These are phyloP conservation scores for Penicillium sp. DNA, from an alignment of 2,329 filamentous ascomycete genomes.

Conservation along the genomic window DNA sequence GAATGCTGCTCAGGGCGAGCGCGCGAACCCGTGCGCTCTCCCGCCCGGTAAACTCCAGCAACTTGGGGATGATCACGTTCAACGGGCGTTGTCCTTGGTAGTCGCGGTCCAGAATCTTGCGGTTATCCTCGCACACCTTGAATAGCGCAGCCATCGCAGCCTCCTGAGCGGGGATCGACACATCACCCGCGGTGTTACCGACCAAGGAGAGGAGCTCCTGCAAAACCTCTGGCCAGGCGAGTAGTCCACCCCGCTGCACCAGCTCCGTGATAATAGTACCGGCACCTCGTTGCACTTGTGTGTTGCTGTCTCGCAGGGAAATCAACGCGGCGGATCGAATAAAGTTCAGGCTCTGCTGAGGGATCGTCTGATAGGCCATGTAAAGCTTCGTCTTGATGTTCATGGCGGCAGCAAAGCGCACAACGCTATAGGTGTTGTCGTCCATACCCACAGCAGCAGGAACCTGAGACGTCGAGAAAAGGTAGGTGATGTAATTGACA, in stretches of 20 bases:
- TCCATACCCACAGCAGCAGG: slow-evolving; percentile 58
- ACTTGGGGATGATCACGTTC: slow-evolving; percentile 83
- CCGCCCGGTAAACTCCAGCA: slow-evolving; percentile 82
- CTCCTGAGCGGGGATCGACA: slow-evolving; percentile 74
- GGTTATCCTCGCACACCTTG: slow-evolving; percentile 98
- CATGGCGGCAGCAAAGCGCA: slow-evolving; percentile 84
- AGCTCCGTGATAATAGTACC: slow-evolving; percentile 95
- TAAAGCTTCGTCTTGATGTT: slow-evolving; percentile 96
- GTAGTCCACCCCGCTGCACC: slow-evolving; percentile 77
- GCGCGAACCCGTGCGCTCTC: slow-evolving; percentile 74
- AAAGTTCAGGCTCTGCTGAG: slow-evolving; percentile 70
- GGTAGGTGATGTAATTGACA: slow-evolving; percentile 93
- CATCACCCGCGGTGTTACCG: slow-evolving; percentile 68
- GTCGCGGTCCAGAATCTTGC: slow-evolving; percentile 79
- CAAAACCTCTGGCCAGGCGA: slow-evolving; percentile 88
- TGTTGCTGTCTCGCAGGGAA: slow-evolving; percentile 76
- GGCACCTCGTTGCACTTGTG: slow-evolving; percentile 82
- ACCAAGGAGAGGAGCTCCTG: slow-evolving; percentile 79
- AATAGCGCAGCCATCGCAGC: slow-evolving; percentile 88
- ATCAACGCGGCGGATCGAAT: slow-evolving; percentile 77
- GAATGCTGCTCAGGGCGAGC: slow-evolving; percentile 79
- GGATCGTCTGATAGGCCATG: slow-evolving; percentile 71
- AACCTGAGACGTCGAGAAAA: slow-evolving; percentile 72
- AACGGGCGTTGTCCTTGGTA: slow-evolving; percentile 87
- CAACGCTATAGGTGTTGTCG: slow-evolving; percentile 66